Conservation (phyloP, 208 protist genomes). For the Leishmania amazonensis region DNA sequence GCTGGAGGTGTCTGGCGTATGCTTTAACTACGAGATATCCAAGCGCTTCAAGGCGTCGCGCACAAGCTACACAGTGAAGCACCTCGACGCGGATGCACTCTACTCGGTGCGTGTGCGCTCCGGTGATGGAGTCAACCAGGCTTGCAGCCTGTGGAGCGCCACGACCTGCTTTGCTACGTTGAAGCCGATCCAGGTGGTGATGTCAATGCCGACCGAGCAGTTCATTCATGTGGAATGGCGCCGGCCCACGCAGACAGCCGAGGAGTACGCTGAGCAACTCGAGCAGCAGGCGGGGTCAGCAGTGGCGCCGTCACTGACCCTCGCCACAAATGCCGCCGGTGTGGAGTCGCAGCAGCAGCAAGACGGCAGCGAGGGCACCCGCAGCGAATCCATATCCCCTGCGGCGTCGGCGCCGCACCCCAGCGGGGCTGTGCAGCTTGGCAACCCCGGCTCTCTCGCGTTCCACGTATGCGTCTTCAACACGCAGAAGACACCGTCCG, state of each 20-base stretch:
- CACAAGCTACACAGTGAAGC: conserved; percentile 65
- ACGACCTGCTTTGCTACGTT: conserved; percentile 77
- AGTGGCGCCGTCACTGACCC: not conserved
- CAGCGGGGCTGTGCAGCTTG: conserved; percentile 40
- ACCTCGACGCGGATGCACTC: conserved; percentile 79
- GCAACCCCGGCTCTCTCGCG: conserved; percentile 66
- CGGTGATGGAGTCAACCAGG: conserved; percentile 43
- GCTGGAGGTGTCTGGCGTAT: conserved; percentile 79
- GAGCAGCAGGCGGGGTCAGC: conserved; percentile 24
- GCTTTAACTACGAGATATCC: conserved; percentile 60
- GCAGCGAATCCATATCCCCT: not conserved
- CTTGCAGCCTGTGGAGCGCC: conserved; percentile 82
- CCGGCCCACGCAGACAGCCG: conserved; percentile 57
- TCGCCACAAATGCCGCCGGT: not conserved
- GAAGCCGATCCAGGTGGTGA: conserved; percentile 69
- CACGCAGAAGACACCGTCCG: conserved; percentile 63
- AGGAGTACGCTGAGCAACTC: conserved; percentile 62
- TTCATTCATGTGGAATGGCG: conserved; percentile 82
- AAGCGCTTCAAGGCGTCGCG: conserved; percentile 80
- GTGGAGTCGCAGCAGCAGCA: not conserved
- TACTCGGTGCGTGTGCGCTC: conserved; percentile 82
- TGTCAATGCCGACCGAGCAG: conserved; percentile 62
- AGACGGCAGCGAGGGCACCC: not conserved
- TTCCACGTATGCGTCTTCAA: conserved; percentile 89
- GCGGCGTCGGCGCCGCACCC: not conserved